phyloP scores from a whole-genome alignment of 140 eudicot species.

The Cichorium intybus region DNA sequence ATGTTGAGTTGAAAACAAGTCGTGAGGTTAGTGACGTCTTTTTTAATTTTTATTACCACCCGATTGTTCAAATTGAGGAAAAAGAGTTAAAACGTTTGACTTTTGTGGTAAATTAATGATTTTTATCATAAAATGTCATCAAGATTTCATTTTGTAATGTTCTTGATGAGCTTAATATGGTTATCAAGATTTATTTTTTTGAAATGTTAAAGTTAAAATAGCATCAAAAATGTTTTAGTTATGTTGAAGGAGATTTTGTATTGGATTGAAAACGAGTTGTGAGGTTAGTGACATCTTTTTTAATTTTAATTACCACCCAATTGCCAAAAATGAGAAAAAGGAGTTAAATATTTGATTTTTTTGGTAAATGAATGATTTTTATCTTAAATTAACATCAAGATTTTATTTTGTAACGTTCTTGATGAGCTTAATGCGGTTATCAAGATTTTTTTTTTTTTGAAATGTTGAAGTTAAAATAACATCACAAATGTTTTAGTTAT shows the following conservation, averaged over 20 bases:
- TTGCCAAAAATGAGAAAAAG: neutral
- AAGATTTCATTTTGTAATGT: neutral
- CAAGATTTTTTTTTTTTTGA: neutral
- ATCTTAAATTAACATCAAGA: neutral
- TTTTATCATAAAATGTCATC: neutral
- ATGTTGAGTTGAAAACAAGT: slow-evolving; percentile 89
- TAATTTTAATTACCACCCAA: neutral
- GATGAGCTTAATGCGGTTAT: neutral
- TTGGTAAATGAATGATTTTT: neutral
- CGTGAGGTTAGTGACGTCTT: slow-evolving; percentile 63
- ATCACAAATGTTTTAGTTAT: neutral
- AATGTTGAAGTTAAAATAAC: neutral
- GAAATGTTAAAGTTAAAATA: neutral
- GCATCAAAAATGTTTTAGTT: neutral
- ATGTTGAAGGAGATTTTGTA: slow-evolving; percentile 89
- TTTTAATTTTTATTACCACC: neutral
- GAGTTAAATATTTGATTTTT: neutral
- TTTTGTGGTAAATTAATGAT: neutral
- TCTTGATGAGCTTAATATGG: neutral
- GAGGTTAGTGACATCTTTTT: slow-evolving; percentile 48
- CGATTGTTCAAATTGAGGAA: neutral
- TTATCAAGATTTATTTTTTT: neutral
- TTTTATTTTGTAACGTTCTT: neutral
- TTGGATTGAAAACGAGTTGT: slow-evolving; percentile 91
- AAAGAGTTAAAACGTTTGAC: neutral